Evolutionary conservation across 805 yeast species (phyloP), one percentile per base, ranked within the genome.

Genomic region (Cyberlindnera galapagoensis): DNA sequence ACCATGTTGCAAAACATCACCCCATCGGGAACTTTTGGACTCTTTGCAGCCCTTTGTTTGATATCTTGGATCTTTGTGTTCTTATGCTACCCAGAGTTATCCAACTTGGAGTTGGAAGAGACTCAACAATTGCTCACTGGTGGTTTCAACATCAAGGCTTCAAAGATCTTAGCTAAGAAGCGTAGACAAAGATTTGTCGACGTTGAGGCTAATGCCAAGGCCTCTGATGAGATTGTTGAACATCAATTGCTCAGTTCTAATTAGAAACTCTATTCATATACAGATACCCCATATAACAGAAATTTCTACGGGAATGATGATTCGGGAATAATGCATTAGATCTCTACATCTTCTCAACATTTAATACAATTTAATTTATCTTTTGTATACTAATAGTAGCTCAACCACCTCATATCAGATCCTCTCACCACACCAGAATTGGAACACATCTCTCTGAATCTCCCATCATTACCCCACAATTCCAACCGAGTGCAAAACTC

Each of bases 1-100:
- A 90, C 97, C 18, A 87, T 90, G 97, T 70, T 92, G 63, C 74
- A 84, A 54, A 82, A 76, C 46, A 86, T 92, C 42, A 85, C 97
- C 1, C 97, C 97, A 26, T 76, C 95, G 0, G 97, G 97, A 17
- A 90, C 97, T 0, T 90, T 90, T 60, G 75, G 88, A 1, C 73
- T 90, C 44, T 90, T 87, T 56, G 96, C 95, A 2, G 94, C 76
- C 2, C 67, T 92, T 34, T 75, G 92, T 51, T 65, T 74, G 9
- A 46, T 85, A 3, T 76, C 97, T 1, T 71, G 80, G 54, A 44
- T 84, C 3, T 76, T 85, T 53, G 82, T 83, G 22, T 81, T 64
- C 62, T 80, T 87, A 70, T 76, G 86, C 51, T 84, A 87, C 50
- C 97, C 97, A 18, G 98, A 90, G 61, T 74, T 94, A 26, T 76